A percentile compares a stretch with the other conserved stretches of the same genome.
These are phyloP conservation scores for Lobosporangium transversale DNA, from an alignment of 192 early-diverging fungal genomes.

Conservation along the genomic window DNA sequence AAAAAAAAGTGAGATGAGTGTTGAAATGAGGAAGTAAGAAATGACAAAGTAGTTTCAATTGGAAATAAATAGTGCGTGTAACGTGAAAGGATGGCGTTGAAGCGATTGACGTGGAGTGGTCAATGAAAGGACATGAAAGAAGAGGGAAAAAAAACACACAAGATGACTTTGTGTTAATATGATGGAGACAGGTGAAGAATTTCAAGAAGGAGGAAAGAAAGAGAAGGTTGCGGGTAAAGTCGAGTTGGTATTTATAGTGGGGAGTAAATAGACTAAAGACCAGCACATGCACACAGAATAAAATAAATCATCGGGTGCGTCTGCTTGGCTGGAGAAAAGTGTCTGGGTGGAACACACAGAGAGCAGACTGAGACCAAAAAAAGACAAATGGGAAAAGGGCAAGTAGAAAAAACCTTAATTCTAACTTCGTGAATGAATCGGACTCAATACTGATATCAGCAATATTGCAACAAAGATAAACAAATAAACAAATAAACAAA, in stretches of 20 bases:
- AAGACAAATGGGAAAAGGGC: not conserved
- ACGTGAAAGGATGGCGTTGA: no score
- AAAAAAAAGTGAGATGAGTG: not conserved
- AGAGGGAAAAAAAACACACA: not conserved
- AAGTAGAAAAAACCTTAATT: not conserved
- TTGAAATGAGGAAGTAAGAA: conserved; percentile 3
- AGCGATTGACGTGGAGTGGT: not conserved
- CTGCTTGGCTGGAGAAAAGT: conserved; percentile 10
- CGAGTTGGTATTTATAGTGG: conserved; percentile 8
- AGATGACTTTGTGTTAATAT: not conserved
- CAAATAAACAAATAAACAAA: no score
- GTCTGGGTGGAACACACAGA: not conserved
- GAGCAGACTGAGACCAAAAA: conserved; percentile 1
- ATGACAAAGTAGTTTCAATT: no score
- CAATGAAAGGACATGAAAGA: not conserved
- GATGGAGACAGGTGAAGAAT: not conserved
- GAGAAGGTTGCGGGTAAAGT: not conserved
- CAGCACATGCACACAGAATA: not conserved
- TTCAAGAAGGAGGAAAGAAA: not conserved
- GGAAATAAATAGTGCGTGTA: no score
- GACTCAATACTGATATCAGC: conserved; percentile 15
- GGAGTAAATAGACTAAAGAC: not conserved
- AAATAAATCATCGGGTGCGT: not conserved
- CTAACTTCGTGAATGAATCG: not conserved
- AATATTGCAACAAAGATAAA: no score